Percentiles rank a stretch among this genome's conserved stretches.
Evolutionary conservation across 2,329 filamentous ascomycete genomes (phyloP).

Genomic region (Rachicladosporium sp.): DNA sequence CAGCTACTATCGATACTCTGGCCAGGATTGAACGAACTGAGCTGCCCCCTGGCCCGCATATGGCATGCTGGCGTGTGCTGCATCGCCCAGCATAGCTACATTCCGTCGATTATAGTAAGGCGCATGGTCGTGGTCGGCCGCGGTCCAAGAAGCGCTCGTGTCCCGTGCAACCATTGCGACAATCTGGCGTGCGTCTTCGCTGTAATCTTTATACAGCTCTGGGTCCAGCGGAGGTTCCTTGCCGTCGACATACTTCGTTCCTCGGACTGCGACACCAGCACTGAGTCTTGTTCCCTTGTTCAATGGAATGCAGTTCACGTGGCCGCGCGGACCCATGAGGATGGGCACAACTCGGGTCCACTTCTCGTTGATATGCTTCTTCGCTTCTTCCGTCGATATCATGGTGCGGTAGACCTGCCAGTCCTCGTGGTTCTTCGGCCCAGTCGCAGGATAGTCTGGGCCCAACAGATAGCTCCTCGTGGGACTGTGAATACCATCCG

Average conservation of each 20-base stretch:
- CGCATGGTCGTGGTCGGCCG: conserved; percentile 23
- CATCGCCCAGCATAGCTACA: conserved; percentile 26
- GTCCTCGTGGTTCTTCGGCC: conserved; percentile 20
- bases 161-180: conserved; percentile 18
- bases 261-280: conserved; percentile 18
- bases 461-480: conserved; percentile 33
- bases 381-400: conserved; percentile 17
- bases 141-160: conserved; percentile 18
- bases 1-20: too few species aligned
- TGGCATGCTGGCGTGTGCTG: conserved; percentile 27
- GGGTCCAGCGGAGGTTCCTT: conserved; percentile 12
- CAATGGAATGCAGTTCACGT: conserved; percentile 22
- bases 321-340: conserved; percentile 19
- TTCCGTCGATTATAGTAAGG: conserved; percentile 19
- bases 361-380: conserved; percentile 18
- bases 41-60: conserved; percentile 27
- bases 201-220: conserved; percentile 16
- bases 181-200: conserved; percentile 17
- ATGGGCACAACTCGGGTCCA: conserved; percentile 21
- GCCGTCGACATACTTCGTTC: conserved; percentile 12
- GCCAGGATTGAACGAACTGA: conserved; percentile 1
- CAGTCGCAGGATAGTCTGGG: conserved; percentile 19
- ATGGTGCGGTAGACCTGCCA: conserved; percentile 22
- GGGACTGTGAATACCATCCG: conserved; percentile 42
- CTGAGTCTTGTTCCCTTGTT: conserved; percentile 19